Evolutionary conservation across 768 basidiomycete genomes (phyloP).

Genomic region (Boletus rufocinnamomeus): DNA sequence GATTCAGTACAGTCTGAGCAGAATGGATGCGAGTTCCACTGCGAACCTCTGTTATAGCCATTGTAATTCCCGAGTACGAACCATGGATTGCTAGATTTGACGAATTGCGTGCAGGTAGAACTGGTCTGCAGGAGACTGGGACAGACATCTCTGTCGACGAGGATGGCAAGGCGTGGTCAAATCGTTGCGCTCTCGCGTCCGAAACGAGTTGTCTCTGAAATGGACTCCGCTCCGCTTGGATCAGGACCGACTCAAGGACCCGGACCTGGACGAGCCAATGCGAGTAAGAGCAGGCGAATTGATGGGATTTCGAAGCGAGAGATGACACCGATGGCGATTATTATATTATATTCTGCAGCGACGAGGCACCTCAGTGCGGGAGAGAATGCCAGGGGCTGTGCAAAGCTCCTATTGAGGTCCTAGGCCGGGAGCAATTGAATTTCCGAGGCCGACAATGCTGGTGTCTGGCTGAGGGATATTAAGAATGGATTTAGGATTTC

Average conservation of each 20-base stretch:
- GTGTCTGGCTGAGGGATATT: conserved; percentile 12
- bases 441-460: conserved; percentile 23
- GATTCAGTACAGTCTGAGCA: no score
- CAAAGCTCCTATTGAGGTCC: conserved; percentile 19
- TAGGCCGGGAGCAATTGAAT: conserved; percentile 9
- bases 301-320: conserved; percentile 25
- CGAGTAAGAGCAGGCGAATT: conserved; percentile 18
- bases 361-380: conserved; percentile 4
- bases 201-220: conserved; percentile 10
- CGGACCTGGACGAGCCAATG: conserved; percentile 8
- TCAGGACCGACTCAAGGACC: conserved; percentile 4
- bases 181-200: conserved; percentile 24
- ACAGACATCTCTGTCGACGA: conserved; percentile 4
- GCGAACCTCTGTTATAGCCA: no score
- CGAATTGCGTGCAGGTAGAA: no score
- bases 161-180: conserved; percentile 19
- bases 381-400: conserved; percentile 1
- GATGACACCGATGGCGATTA: conserved; percentile 25
- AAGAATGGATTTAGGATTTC: conserved; percentile 13
- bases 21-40: no score
- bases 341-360: conserved; percentile 22
- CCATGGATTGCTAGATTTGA: no score
- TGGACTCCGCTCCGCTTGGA: neutral
- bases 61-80: no score
- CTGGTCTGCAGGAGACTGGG: neutral